Percentiles rank a stretch among this genome's conserved stretches.
Evolutionary conservation across 306 rosid genomes (phyloP).

Genomic region (Casuarina cunninghamiana): DNA sequence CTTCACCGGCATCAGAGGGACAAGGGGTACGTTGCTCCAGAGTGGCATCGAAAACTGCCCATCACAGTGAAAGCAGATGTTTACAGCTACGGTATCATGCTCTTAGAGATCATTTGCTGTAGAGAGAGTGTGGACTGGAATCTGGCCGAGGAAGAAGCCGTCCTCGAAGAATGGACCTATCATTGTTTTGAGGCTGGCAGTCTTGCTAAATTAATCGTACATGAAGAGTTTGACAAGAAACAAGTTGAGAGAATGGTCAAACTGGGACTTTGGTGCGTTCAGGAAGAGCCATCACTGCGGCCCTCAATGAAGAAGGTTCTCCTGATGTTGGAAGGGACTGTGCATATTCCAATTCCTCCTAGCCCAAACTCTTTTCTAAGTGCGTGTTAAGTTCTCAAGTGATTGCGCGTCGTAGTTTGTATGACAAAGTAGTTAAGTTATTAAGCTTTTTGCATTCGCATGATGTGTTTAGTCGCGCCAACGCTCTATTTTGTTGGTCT

Average conservation of each 20-base stretch:
- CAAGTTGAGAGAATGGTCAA: not conserved
- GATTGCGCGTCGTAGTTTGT: too few relatives aligned
- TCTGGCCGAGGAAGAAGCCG: not conserved
- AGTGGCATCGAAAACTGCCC: not conserved
- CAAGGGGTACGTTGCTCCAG: slow-evolving; percentile 1
- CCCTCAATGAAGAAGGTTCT: not conserved
- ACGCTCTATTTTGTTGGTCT: too few relatives aligned
- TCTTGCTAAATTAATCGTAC: not conserved
- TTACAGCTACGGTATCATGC: not conserved
- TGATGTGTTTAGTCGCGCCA: too few relatives aligned
- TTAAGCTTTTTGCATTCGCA: too few relatives aligned
- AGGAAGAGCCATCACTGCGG: not conserved
- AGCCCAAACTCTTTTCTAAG: not conserved
- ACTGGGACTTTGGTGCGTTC: not conserved
- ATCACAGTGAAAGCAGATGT: not conserved
- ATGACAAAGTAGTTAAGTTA: too few relatives aligned
- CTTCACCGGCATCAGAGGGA: not conserved
- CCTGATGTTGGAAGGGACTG: not conserved
- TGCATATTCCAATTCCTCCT: not conserved
- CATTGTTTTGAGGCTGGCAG: not conserved
- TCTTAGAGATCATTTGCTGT: not conserved
- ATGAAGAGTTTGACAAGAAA: not conserved
- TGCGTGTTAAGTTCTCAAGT: not conserved
- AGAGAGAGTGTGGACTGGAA: not conserved
- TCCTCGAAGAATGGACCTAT: not conserved